Evolutionary conservation across 306 rosid species (phyloP).

Genomic region (Trifolium dubium): DNA sequence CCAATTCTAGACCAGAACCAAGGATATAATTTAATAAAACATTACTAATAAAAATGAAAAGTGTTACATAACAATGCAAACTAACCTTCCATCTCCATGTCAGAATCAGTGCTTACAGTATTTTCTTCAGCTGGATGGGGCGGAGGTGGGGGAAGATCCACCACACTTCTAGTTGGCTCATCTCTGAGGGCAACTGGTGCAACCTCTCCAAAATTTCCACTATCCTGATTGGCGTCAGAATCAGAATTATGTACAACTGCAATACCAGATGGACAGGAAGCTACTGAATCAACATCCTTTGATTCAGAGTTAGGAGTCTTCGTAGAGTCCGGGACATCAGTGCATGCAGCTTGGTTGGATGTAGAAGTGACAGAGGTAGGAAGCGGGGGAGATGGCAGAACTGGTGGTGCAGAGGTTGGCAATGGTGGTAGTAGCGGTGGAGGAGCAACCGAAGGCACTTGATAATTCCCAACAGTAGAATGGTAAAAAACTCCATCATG

Average conservation of each 20-base stretch:
- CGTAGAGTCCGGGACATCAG: conserved; percentile 10
- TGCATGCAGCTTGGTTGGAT: conserved; percentile 24
- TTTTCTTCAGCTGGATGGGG: conserved; percentile 55
- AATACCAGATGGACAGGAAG: conserved; percentile 41
- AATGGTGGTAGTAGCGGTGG: conserved; percentile 60
- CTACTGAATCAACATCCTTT: conserved; percentile 39
- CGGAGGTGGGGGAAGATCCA: conserved; percentile 54
- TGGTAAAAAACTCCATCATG: conserved; percentile 42
- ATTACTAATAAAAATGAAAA: not conserved
- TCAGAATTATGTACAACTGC: conserved; percentile 31
- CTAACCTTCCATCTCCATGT: conserved; percentile 99
- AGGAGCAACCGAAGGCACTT: conserved; percentile 40
- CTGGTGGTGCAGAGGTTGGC: conserved; percentile 59
- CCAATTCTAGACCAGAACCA: conserved; percentile 18
- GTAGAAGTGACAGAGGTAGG: conserved; percentile 42
- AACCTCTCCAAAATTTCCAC: conserved; percentile 47
- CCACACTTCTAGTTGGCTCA: conserved; percentile 37
- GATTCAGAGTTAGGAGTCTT: conserved; percentile 34
- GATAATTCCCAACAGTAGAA: conserved; percentile 54
- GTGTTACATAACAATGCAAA: conserved; percentile 22
- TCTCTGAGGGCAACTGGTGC: conserved; percentile 32
- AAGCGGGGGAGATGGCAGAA: conserved; percentile 55
- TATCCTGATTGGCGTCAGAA: conserved; percentile 41
- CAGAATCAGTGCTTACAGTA: conserved; percentile 65
- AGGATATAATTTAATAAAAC: not conserved